A percentile compares a stretch with the other conserved stretches of the same genome.
These are phyloP conservation scores for Pythium brachiatum DNA, from an alignment of 352 stramenopile genomes.

Conservation along the genomic window DNA sequence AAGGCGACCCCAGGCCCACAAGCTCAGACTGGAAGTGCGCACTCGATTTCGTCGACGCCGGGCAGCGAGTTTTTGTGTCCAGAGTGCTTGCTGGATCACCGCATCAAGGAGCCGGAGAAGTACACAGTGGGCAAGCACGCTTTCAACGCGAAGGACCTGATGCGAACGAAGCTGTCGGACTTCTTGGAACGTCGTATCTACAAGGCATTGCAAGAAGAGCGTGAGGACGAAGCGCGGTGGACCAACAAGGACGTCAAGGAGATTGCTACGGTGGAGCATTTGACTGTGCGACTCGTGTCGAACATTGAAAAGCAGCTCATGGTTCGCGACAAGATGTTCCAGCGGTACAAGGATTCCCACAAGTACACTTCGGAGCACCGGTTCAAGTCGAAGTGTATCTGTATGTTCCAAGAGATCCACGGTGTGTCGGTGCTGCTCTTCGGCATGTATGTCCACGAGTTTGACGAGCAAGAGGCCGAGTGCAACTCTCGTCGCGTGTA, in stretches of 20 bases:
- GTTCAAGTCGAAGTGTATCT: slow-evolving; percentile 97
- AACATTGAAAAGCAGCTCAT: slow-evolving; percentile 96
- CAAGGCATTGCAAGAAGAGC: slow-evolving; percentile 86
- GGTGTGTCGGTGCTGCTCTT: slow-evolving; percentile 99
- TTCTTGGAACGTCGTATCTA: slow-evolving; percentile 92
- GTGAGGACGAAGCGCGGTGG: slow-evolving; percentile 84
- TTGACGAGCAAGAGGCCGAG: slow-evolving; percentile 95
- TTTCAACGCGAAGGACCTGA: slow-evolving; percentile 94
- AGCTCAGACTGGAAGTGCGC: slow-evolving; percentile 20
- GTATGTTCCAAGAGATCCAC: slow-evolving; percentile 99
- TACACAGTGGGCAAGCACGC: slow-evolving; percentile 82
- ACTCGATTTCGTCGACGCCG: slow-evolving; percentile 73
- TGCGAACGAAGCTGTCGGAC: slow-evolving; percentile 93
- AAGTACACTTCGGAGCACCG: slow-evolving; percentile 88
- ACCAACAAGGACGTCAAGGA: slow-evolving; percentile 83
- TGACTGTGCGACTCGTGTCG: slow-evolving; percentile 95
- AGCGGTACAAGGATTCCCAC: slow-evolving; percentile 91
- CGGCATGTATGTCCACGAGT: slow-evolving; percentile 99
- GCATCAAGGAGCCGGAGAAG: slow-evolving; percentile 83
- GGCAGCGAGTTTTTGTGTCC: slow-evolving; percentile 92
- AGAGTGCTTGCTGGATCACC: slow-evolving; percentile 90
- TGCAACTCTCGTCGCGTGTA: slow-evolving; percentile 96
- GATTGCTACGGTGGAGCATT: slow-evolving; percentile 86
- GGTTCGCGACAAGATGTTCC: slow-evolving; percentile 95
- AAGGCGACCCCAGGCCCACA: slow-evolving; percentile 10